These are phyloP conservation scores for Fraxinus dipetala DNA, from an alignment of 305 asterid species.

Conservation along the genomic window DNA sequence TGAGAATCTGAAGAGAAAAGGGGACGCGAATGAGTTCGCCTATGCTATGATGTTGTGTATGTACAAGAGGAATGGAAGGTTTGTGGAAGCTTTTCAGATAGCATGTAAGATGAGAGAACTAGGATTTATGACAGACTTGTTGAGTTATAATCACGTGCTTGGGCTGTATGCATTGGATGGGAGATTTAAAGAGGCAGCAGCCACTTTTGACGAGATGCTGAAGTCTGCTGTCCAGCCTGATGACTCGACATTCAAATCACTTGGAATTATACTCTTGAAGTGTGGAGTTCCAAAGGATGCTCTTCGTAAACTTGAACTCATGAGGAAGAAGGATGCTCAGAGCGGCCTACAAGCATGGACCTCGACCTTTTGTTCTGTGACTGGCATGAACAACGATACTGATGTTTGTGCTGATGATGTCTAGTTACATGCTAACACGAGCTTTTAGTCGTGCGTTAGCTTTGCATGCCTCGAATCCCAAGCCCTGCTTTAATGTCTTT, in stretches of 20 bases:
- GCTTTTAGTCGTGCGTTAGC: background rate
- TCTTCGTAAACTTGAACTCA: slow-evolving; percentile 47
- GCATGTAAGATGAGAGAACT: slow-evolving; percentile 68
- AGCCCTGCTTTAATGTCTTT: background rate
- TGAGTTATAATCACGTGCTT: slow-evolving; percentile 79
- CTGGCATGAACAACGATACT: slow-evolving; percentile 30
- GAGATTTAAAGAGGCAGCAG: slow-evolving; percentile 70
- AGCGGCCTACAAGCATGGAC: slow-evolving; percentile 61
- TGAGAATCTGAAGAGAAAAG: slow-evolving; percentile 45
- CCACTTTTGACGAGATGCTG: slow-evolving; percentile 70
- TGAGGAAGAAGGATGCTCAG: slow-evolving; percentile 43
- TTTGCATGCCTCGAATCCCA: background rate
- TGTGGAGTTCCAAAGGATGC: slow-evolving; percentile 75
- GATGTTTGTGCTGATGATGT: slow-evolving; percentile 21
- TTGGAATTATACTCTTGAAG: slow-evolving; percentile 61
- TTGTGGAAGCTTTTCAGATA: slow-evolving; percentile 59
- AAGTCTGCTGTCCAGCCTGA: slow-evolving; percentile 57
- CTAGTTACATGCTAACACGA: background rate
- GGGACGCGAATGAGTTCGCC: slow-evolving; percentile 76
- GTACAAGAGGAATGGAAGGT: slow-evolving; percentile 79
- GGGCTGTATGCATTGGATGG: slow-evolving; percentile 78
- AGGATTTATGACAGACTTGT: slow-evolving; percentile 69
- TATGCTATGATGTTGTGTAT: slow-evolving; percentile 95
- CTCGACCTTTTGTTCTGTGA: slow-evolving; percentile 54
- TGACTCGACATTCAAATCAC: slow-evolving; percentile 68